Conservation (phyloP, 768 basidiomycete genomes). For the Macrocybe gigantea region DNA sequence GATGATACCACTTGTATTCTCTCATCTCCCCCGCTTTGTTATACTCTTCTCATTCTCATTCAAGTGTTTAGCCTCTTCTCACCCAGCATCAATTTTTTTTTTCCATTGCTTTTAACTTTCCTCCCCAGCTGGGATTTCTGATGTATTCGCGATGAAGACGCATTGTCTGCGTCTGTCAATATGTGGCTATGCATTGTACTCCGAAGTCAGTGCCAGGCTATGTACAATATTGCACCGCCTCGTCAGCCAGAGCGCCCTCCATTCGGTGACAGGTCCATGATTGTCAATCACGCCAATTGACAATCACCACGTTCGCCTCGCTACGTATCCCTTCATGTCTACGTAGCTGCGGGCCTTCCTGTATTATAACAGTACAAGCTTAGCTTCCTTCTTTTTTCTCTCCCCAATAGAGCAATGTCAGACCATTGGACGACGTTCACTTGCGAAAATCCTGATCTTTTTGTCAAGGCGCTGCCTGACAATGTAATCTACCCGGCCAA, state of each 20-base stretch:
- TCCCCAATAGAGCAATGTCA: too few relatives aligned
- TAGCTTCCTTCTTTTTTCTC: too few relatives aligned
- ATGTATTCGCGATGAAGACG: constrained; percentile 30
- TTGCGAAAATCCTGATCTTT: constrained; percentile 49
- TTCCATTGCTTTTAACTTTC: constrained; percentile 1
- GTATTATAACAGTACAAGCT: too few relatives aligned
- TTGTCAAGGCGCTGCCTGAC: constrained; percentile 50
- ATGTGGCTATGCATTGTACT: constrained; percentile 18
- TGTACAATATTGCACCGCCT: too few relatives aligned
- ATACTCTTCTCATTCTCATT: constrained; percentile 13
- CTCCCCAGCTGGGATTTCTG: constrained; percentile 22
- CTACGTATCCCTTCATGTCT: too few relatives aligned
- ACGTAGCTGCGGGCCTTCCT: too few relatives aligned
- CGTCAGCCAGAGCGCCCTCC: neutral
- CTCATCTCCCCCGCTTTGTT: constrained; percentile 23
- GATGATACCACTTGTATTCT: constrained; percentile 71
- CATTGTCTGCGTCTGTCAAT: constrained; percentile 10
- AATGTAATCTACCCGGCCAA: constrained; percentile 42
- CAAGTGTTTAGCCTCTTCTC: constrained; percentile 8
- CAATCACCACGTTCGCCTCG: too few relatives aligned
- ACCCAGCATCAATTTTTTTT: constrained; percentile 4
- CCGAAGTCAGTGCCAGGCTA: constrained; percentile 14
- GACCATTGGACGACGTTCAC: constrained; percentile 31
- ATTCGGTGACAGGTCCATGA: neutral
- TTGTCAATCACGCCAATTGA: too few relatives aligned